A percentile compares a stretch with the other conserved stretches of the same genome.
These are phyloP conservation scores for Mycena rebaudengoi DNA, from an alignment of 768 basidiomycete species.

Conservation along the genomic window DNA sequence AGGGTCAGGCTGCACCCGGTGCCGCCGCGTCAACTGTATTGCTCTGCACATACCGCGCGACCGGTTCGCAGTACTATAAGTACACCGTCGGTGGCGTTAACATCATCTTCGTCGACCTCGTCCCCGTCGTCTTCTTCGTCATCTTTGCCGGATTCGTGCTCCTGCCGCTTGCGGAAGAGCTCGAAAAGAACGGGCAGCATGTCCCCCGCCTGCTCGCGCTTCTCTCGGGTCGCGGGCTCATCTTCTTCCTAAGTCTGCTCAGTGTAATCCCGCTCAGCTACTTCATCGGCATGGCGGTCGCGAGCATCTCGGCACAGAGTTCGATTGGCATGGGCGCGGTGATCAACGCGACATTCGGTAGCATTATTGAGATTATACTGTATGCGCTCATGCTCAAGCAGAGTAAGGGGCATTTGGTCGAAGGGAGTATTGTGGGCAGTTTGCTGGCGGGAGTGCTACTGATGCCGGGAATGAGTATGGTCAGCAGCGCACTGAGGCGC, in stretches of 20 bases:
- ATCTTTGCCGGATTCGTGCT: slow-evolving; percentile 93
- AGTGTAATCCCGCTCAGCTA: slow-evolving; percentile 97
- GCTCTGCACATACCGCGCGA: slow-evolving; percentile 92
- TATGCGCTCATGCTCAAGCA: slow-evolving; percentile 91
- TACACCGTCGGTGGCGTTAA: slow-evolving; percentile 99
- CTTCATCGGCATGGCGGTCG: slow-evolving; percentile 99
- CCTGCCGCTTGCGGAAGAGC: slow-evolving; percentile 71
- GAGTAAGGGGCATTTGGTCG: slow-evolving; percentile 92
- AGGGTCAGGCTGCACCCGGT: slow-evolving; percentile 90
- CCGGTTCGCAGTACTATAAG: slow-evolving; percentile 95
- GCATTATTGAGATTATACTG: slow-evolving; percentile 96
- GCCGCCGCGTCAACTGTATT: slow-evolving; percentile 87
- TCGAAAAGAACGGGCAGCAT: slow-evolving; percentile 59
- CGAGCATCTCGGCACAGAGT: slow-evolving; percentile 97
- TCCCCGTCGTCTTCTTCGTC: slow-evolving; percentile 94
- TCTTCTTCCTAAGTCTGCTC: slow-evolving; percentile 85
- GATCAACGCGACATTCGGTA: slow-evolving; percentile 99
- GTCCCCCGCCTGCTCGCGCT: slow-evolving; percentile 72
- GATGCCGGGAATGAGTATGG: slow-evolving; percentile 98
- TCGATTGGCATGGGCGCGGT: slow-evolving; percentile 99
- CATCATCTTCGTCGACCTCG: slow-evolving; percentile 95
- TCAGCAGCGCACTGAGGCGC: slow-evolving; percentile 83
- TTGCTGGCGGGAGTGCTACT: slow-evolving; percentile 94
- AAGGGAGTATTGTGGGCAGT: slow-evolving; percentile 96
- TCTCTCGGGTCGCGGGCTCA: slow-evolving; percentile 76